These are phyloP conservation scores for Mycena galopus DNA, from an alignment of 768 basidiomycete genomes.

Conservation along the genomic window DNA sequence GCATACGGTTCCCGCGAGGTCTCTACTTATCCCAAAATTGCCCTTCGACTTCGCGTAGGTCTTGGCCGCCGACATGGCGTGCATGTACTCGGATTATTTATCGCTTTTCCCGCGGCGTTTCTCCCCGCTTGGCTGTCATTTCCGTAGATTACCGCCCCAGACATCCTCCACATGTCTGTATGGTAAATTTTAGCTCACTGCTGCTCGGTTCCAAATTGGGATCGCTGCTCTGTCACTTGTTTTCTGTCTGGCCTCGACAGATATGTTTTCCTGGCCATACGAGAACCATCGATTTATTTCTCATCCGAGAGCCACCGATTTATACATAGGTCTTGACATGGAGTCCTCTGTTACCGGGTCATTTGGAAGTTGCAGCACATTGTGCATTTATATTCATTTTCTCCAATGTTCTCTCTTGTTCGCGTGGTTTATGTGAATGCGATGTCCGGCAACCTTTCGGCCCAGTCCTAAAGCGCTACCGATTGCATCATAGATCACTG, in stretches of 20 bases:
- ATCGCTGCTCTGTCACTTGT: background rate
- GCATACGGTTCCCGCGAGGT: conserved; percentile 11
- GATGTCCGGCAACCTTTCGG: background rate
- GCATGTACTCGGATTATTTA: background rate
- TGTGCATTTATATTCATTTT: background rate
- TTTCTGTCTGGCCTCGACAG: background rate
- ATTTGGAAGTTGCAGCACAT: background rate
- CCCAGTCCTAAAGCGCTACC: background rate
- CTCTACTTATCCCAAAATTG: background rate
- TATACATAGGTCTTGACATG: background rate
- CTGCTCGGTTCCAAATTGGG: background rate
- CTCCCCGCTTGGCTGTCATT: background rate
- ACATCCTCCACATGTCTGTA: background rate
- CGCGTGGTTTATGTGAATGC: background rate
- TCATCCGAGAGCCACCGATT: background rate
- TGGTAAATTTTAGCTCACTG: background rate
- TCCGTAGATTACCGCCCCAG: no score
- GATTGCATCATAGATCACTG: background rate
- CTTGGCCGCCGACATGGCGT: conserved; percentile 9
- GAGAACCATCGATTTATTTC: background rate
- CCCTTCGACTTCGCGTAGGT: background rate
- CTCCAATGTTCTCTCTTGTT: background rate
- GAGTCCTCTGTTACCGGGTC: background rate
- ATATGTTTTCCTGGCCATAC: background rate
- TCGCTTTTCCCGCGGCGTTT: background rate